These are phyloP conservation scores for Talaromyces funiculosus DNA, from an alignment of 2,329 filamentous ascomycete genomes.

Conservation along the genomic window DNA sequence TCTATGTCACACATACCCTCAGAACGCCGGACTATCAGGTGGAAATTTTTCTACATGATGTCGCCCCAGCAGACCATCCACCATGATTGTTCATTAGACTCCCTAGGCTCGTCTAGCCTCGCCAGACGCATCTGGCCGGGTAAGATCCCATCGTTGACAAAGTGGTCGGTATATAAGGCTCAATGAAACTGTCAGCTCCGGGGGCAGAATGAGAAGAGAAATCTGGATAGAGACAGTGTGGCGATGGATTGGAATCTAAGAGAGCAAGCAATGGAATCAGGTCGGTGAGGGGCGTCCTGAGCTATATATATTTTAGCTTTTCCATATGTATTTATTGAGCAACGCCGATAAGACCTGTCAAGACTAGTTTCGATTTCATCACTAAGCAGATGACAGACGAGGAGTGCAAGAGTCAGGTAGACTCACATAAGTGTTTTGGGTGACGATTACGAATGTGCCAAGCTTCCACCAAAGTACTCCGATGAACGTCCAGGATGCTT, in stretches of 20 bases:
- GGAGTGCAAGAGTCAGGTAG: neutral
- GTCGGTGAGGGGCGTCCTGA: slow-evolving; percentile 2
- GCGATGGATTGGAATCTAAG: neutral
- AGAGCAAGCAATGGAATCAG: neutral
- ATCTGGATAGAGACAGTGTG: neutral
- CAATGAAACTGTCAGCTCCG: neutral
- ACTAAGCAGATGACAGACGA: neutral
- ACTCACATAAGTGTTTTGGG: neutral
- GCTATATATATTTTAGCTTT: neutral
- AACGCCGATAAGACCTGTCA: neutral
- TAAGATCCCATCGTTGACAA: neutral
- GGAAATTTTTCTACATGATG: neutral
- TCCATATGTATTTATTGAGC: neutral
- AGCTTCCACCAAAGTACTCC: neutral
- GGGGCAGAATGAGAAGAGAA: no score
- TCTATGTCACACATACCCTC: neutral
- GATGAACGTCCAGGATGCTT: neutral
- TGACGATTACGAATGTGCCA: neutral
- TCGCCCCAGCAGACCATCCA: neutral
- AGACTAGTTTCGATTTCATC: neutral
- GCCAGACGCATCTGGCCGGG: neutral
- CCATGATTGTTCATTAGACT: neutral
- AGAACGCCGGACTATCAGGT: neutral
- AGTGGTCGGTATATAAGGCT: neutral
- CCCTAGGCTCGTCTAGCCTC: neutral